phyloP scores from a whole-genome alignment of 176 grass and related monocot species.

The Miscanthus lutarioriparius region DNA sequence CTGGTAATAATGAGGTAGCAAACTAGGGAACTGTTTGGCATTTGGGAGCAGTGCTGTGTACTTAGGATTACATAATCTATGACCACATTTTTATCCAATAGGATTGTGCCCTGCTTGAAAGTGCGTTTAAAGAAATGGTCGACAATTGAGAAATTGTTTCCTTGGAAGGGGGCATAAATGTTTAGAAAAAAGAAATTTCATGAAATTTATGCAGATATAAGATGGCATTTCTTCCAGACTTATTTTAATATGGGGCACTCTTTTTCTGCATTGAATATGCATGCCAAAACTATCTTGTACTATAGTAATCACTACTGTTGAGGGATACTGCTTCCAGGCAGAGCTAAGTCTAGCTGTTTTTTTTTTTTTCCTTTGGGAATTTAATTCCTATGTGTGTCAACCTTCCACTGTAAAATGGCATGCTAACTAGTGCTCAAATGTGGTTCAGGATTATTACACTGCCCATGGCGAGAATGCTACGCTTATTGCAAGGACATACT shows the following conservation, averaged over 20 bases:
- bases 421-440: slow-evolving; percentile 34
- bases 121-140: not conserved
- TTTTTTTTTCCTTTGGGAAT: not conserved
- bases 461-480: slow-evolving; percentile 88
- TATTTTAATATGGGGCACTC: not conserved
- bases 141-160: not conserved
- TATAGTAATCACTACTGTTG: slow-evolving; percentile 7
- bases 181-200: not conserved
- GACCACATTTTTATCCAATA: not conserved
- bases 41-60: not conserved
- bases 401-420: not conserved
- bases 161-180: not conserved
- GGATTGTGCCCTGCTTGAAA: not conserved
- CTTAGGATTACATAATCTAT: not conserved
- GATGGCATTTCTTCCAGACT: slow-evolving; percentile 9
- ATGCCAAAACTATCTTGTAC: not conserved
- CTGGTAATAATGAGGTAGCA: not conserved
- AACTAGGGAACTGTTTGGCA: slow-evolving; percentile 4
- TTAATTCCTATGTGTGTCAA: slow-evolving; percentile 5
- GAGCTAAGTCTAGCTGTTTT: not conserved
- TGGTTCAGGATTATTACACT: slow-evolving; percentile 91
- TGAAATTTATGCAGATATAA: slow-evolving; percentile 2
- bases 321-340: not conserved
- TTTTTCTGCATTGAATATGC: not conserved
- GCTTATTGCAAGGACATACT: slow-evolving; percentile 90